Conservation (phyloP, 2,329 filamentous ascomycete species). For the Calonectria ilicicola region DNA sequence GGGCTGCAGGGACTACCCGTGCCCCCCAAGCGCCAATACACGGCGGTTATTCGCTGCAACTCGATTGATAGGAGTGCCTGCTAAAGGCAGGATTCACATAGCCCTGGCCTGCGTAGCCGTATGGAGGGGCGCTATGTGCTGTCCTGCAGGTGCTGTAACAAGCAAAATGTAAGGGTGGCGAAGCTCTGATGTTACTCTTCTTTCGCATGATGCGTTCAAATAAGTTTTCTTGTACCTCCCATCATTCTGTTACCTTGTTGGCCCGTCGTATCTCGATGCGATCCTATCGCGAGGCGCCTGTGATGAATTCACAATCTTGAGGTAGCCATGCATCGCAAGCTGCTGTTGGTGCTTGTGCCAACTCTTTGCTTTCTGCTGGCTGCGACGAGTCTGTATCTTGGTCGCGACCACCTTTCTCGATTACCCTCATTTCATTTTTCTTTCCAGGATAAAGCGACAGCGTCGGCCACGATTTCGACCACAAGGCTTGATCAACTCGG, state of each 20-base stretch:
- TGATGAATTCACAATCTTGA: background rate
- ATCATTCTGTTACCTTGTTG: background rate
- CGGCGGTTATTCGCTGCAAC: background rate
- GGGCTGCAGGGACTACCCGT: background rate
- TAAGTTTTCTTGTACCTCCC: background rate
- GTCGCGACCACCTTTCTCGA: slow-evolving; percentile 28
- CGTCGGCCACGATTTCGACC: background rate
- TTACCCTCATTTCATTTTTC: slow-evolving; percentile 18
- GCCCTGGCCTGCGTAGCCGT: background rate
- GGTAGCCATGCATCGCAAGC: slow-evolving; percentile 33
- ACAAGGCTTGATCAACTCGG: background rate
- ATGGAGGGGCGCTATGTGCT: background rate
- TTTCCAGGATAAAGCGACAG: background rate
- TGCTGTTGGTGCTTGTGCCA: slow-evolving; percentile 26
- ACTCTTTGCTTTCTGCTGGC: slow-evolving; percentile 30
- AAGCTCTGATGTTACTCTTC: background rate
- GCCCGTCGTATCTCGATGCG: background rate
- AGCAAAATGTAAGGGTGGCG: background rate
- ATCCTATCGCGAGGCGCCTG: background rate
- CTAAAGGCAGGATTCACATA: background rate
- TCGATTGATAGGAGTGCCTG: background rate
- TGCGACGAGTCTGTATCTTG: slow-evolving; percentile 32
- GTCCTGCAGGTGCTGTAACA: background rate
- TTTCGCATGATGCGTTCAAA: background rate
- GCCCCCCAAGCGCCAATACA: background rate